Evolutionary conservation across 1,139 yeast species (phyloP).

Genomic region (Pichia sp.): DNA sequence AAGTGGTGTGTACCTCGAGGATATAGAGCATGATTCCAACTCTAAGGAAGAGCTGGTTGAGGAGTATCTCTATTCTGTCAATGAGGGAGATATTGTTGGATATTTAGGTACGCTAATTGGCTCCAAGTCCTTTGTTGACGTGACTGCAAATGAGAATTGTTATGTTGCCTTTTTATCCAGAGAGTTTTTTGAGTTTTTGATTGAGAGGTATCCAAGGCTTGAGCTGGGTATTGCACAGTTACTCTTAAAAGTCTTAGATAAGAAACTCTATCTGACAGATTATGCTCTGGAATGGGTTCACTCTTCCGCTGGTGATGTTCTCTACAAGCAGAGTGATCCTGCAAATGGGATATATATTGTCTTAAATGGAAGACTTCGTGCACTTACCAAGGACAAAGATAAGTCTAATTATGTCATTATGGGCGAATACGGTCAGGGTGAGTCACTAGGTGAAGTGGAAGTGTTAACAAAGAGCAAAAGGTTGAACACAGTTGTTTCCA

Average conservation of each 20-base stretch:
- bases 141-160: constrained; percentile 46
- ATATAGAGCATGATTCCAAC: constrained; percentile 8
- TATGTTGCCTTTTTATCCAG: constrained; percentile 71
- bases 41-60: constrained; percentile 24
- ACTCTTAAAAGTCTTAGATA: constrained; percentile 58
- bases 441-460: constrained; percentile 91
- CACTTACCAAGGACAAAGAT: constrained; percentile 30
- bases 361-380: constrained; percentile 81
- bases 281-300: constrained; percentile 96
- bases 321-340: constrained; percentile 76
- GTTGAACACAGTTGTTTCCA: constrained; percentile 70
- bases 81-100: constrained; percentile 83
- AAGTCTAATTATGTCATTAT: constrained; percentile 31
- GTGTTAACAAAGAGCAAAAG: constrained; percentile 81
- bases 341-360: constrained; percentile 94
- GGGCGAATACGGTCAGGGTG: constrained; percentile 91
- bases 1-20: constrained; percentile 23
- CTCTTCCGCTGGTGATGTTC: constrained; percentile 71
- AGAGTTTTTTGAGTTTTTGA: constrained; percentile 51
- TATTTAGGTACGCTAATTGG: constrained; percentile 78
- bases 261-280: constrained; percentile 67
- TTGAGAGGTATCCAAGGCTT: constrained; percentile 71
- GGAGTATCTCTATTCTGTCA: constrained; percentile 48
- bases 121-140: constrained; percentile 66
- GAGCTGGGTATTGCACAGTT: constrained; percentile 73